A percentile compares a stretch with the other conserved stretches of the same genome.
phyloP scores from a whole-genome alignment of 768 basidiomycete genomes.

The Mycena floridula region DNA sequence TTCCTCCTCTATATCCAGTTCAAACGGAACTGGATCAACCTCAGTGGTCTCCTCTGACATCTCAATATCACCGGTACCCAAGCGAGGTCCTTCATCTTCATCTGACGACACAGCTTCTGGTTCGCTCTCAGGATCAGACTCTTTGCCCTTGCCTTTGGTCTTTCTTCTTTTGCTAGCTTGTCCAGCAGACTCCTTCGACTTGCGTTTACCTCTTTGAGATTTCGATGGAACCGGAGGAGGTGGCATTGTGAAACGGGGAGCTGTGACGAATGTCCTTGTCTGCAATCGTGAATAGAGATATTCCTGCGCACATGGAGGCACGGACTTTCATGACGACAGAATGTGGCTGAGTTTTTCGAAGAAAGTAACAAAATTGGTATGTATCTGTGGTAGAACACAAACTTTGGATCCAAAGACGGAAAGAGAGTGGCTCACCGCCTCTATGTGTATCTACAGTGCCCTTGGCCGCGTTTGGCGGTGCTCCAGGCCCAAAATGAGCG shows the following conservation, averaged over 20 bases:
- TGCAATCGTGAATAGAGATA: slow-evolving; percentile 9
- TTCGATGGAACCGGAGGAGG: slow-evolving; percentile 12
- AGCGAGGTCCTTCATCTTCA: slow-evolving; percentile 17
- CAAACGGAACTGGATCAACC: slow-evolving; percentile 18
- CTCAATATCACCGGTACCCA: slow-evolving; percentile 10
- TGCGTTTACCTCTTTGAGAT: slow-evolving; percentile 18
- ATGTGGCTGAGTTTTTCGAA: slow-evolving; percentile 78
- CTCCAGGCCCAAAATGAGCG: slow-evolving; percentile 30
- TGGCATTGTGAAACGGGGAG: slow-evolving; percentile 16
- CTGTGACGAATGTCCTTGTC: slow-evolving; percentile 37
- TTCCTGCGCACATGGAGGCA: slow-evolving; percentile 1
- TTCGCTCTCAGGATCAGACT: slow-evolving; percentile 15
- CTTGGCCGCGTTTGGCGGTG: slow-evolving; percentile 44
- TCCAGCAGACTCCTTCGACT: neutral
- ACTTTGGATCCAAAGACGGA: slow-evolving; percentile 5
- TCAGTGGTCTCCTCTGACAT: slow-evolving; percentile 11
- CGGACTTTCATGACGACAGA: slow-evolving; percentile 78
- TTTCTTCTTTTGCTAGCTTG: slow-evolving; percentile 27
- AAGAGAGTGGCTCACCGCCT: slow-evolving; percentile 50
- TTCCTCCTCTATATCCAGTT: slow-evolving; percentile 54
- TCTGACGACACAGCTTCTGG: slow-evolving; percentile 12
- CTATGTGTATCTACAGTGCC: slow-evolving; percentile 77
- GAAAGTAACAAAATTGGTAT: slow-evolving; percentile 90
- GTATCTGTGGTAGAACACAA: slow-evolving; percentile 45
- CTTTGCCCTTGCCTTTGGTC: slow-evolving; percentile 32